Conservation (phyloP, 208 protist species). For the Acanthamoeba healyi region DNA sequence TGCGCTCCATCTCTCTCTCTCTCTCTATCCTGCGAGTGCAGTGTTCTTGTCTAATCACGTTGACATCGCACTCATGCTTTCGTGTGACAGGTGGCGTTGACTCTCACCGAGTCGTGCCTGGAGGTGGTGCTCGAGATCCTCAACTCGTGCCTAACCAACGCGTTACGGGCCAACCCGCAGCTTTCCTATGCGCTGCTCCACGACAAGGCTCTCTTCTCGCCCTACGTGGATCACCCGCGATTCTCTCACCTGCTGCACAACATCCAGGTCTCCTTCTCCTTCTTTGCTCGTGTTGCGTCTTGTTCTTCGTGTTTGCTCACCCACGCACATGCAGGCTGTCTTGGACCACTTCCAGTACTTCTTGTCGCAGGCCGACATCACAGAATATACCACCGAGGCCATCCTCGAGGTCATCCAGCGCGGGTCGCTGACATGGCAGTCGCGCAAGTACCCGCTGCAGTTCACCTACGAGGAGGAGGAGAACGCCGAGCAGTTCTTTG, state of each 20-base stretch:
- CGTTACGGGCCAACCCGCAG: constrained; percentile 30
- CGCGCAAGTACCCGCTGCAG: constrained; percentile 64
- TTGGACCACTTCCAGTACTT: constrained; percentile 42
- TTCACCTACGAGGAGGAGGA: constrained; percentile 69
- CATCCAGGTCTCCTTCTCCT: constrained; percentile 3
- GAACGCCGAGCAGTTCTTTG: constrained; percentile 43
- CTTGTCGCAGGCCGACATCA: not conserved
- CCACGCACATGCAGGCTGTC: constrained; percentile 28
- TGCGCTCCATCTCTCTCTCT: not conserved
- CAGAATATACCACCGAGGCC: constrained; percentile 3
- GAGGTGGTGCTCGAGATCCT: constrained; percentile 64
- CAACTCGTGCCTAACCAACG: constrained; percentile 53
- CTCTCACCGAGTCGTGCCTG: not conserved
- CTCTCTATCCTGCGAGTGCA: not conserved
- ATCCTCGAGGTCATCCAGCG: constrained; percentile 61
- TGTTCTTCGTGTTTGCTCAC: not conserved
- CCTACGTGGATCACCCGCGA: constrained; percentile 8
- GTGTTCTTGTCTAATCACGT: not conserved
- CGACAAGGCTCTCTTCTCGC: constrained; percentile 22
- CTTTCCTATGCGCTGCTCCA: constrained; percentile 60
- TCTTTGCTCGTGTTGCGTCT: not conserved
- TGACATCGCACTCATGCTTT: not conserved
- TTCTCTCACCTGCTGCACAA: constrained; percentile 36
- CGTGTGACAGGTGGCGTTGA: not conserved
- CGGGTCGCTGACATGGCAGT: constrained; percentile 30